Evolutionary conservation across 495 filamentous ascomycete genomes (phyloP).

Genomic region (Podospora didyma): DNA sequence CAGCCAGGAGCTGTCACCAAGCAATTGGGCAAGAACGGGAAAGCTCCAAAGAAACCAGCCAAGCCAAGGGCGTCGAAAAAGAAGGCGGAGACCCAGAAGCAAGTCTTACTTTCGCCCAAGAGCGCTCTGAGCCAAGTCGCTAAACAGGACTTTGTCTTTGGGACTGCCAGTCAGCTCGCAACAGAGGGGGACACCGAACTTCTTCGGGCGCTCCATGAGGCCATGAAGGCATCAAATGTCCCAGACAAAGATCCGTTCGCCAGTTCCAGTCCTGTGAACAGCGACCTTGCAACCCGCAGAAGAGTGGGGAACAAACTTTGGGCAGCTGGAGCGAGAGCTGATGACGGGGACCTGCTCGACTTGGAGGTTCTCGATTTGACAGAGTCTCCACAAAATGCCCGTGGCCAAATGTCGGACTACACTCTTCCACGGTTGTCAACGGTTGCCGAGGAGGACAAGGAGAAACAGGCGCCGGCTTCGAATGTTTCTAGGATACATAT

Average conservation of each 20-base stretch:
- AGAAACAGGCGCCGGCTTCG: neutral
- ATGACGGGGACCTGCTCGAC: conserved; percentile 55
- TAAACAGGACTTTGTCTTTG: conserved; percentile 81
- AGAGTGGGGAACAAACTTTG: conserved; percentile 46
- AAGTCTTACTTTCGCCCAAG: conserved; percentile 65
- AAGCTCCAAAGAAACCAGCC: conserved; percentile 25
- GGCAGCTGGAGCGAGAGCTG: conserved; percentile 63
- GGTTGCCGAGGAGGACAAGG: neutral
- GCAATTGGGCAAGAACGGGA: conserved; percentile 28
- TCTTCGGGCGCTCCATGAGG: conserved; percentile 64
- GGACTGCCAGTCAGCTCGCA: conserved; percentile 86
- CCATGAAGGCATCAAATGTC: conserved; percentile 59
- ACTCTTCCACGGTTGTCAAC: neutral
- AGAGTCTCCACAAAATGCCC: conserved; percentile 33
- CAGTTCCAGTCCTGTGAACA: conserved; percentile 26
- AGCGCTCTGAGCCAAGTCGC: conserved; percentile 65
- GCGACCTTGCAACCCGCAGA: conserved; percentile 21
- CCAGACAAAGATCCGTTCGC: conserved; percentile 35
- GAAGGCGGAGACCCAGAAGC: conserved; percentile 41
- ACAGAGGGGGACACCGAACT: conserved; percentile 67
- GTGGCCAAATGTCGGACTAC: conserved; percentile 1
- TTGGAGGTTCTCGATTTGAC: conserved; percentile 55
- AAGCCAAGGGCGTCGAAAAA: conserved; percentile 33
- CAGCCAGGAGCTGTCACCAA: conserved; percentile 3
- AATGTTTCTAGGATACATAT: neutral